phyloP scores from a whole-genome alignment of 179 eudicot genomes.

The Pouteria campechiana region DNA sequence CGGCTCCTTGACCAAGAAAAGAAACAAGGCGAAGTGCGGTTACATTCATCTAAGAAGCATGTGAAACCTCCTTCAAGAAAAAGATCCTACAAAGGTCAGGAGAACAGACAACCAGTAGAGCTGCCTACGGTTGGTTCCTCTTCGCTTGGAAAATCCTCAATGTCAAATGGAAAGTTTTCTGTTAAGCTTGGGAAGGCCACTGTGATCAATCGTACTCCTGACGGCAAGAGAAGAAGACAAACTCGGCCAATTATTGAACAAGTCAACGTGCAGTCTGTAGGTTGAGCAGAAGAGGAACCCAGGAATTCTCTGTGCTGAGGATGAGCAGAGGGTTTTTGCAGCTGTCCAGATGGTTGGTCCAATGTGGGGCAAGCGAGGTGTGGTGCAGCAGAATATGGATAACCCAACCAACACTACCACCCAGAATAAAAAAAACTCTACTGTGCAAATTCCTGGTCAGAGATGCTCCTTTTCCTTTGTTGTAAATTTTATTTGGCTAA shows the following conservation, averaged over 20 bases:
- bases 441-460: too few species aligned
- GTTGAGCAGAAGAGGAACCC: too few species aligned
- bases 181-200: slow-evolving; percentile 29
- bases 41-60: slow-evolving; percentile 53
- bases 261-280: slow-evolving; percentile 24
- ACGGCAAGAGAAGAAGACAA: slow-evolving; percentile 58
- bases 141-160: slow-evolving; percentile 24
- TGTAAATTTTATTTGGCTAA: too few species aligned
- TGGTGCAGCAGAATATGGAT: too few species aligned
- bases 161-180: slow-evolving; percentile 22
- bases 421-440: too few species aligned
- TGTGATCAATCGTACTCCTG: slow-evolving; percentile 40
- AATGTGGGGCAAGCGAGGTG: too few species aligned
- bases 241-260: slow-evolving; percentile 30
- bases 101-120: slow-evolving; percentile 11
- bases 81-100: slow-evolving; percentile 10
- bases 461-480: too few species aligned
- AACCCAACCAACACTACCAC: too few species aligned
- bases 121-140: slow-evolving; percentile 12
- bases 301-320: too few species aligned
- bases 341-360: too few species aligned
- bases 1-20: slow-evolving; percentile 34
- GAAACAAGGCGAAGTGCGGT: slow-evolving; percentile 28
- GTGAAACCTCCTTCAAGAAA: slow-evolving; percentile 34
- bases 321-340: too few species aligned